Evolutionary conservation across 192 early-diverging fungal genomes (phyloP).

Genomic region (Funneliformis mosseae): DNA sequence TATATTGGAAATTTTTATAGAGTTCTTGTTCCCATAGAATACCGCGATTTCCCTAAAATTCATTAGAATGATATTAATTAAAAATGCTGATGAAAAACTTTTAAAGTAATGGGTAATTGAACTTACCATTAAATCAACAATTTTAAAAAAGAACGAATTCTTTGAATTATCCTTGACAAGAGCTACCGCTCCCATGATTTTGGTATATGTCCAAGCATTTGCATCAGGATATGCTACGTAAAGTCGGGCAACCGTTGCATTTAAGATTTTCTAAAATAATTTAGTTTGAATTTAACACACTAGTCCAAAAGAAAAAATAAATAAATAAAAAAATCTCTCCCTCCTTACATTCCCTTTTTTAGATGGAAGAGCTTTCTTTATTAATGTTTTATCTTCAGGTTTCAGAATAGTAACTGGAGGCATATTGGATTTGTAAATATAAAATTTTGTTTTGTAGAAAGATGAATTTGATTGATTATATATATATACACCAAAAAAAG

Average conservation of each 20-base stretch:
- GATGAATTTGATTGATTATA: too few relatives aligned
- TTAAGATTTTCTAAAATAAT: constrained; percentile 70
- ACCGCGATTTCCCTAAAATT: constrained; percentile 48
- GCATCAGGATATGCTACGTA: constrained; percentile 73
- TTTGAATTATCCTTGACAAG: constrained; percentile 68
- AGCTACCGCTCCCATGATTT: constrained; percentile 66
- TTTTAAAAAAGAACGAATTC: constrained; percentile 68
- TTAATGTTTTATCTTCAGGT: constrained; percentile 65
- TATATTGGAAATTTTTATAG: constrained; percentile 71
- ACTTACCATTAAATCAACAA: constrained; percentile 65
- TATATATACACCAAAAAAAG: too few relatives aligned
- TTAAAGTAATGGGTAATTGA: neutral
- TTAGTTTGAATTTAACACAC: neutral
- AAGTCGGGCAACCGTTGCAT: constrained; percentile 73
- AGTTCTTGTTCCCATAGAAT: constrained; percentile 84
- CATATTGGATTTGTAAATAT: constrained; percentile 40
- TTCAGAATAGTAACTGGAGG: constrained; percentile 62
- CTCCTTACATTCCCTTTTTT: constrained; percentile 50
- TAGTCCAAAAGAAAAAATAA: too few relatives aligned
- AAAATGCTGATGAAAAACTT: neutral
- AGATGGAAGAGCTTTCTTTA: constrained; percentile 62
- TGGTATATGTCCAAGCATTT: constrained; percentile 69
- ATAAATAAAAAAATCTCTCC: neutral
- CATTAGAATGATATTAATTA: neutral
- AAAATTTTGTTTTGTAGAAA: too few relatives aligned